Base-by-base conservation (phyloP, 371 early-diverging fungal species). In the Mortierella sp. region DNA sequence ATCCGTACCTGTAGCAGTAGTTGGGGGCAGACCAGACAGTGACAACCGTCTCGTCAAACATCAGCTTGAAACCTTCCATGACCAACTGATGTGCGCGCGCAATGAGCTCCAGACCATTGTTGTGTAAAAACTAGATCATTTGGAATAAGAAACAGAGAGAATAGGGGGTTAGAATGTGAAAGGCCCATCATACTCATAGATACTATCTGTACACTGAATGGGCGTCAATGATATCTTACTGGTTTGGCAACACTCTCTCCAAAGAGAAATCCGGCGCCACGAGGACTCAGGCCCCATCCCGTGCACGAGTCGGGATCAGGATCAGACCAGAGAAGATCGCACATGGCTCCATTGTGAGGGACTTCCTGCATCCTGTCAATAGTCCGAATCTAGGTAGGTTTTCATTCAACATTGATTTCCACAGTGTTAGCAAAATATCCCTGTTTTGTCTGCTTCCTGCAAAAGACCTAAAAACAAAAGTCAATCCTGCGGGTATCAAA, bases 11-110 rank as follows among this genome's bases (percentile, higher is more conserved):
- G 84, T 99, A 99, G 85, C 99, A 99, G 86, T 99, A 99, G 87
- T 99, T 99, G 53, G 99, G 99, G 26, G 99, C 99, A 11, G 97
- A 97, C 97, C 99, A 99, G 2, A 99, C 98, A 8, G 99, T 99
- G 14, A 99, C 99, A 55, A 99, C 92, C 3, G 94, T 95, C 44
- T 97, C 93, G 68, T 98, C 96, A 89, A 98, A 99, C 97, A 97
- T 96, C 34, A 93, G 87, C 84, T 96, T 96, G 77, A 94, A 99
- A 10, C 99, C 99, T 86, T 99, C 99, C 98, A 98, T 98, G 16
- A 99, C 99, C 66, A 99, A 90, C 86, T 99, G 99, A 90, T 99
- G 99, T 13, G 99, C 99, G 39, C 99, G 91, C 11, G 99, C 99
- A 77, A 99, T 96, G 71, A 99, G 86, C 52, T 96, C 95, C 52